These are phyloP conservation scores for Malus sylvestris DNA, from an alignment of 306 rosid species.

Conservation along the genomic window DNA sequence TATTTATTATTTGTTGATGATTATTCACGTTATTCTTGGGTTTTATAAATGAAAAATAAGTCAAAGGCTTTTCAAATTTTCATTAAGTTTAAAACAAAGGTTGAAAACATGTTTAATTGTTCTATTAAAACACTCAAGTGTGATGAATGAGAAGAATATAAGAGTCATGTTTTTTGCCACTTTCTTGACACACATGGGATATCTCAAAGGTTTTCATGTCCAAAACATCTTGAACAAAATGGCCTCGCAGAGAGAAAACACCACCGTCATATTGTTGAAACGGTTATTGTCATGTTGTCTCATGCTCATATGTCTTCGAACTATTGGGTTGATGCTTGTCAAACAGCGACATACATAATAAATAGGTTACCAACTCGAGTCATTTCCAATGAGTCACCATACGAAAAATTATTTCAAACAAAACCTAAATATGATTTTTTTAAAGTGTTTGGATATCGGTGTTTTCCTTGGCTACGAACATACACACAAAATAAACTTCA, in stretches of 20 bases:
- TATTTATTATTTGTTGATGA: too few relatives aligned
- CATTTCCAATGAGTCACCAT: not conserved
- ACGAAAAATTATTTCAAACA: too few relatives aligned
- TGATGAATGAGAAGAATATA: not conserved
- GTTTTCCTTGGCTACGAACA: too few relatives aligned
- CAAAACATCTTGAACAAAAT: not conserved
- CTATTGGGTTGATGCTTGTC: not conserved
- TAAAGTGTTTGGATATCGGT: too few relatives aligned
- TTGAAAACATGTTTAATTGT: too few relatives aligned
- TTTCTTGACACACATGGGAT: not conserved
- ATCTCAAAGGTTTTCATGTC: not conserved
- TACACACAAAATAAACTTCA: too few relatives aligned
- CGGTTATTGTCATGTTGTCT: not conserved
- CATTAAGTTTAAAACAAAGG: too few relatives aligned
- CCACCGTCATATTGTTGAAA: not conserved
- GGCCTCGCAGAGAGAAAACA: not conserved
- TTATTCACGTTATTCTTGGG: too few relatives aligned
- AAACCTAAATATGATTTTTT: too few relatives aligned
- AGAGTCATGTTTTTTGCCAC: not conserved
- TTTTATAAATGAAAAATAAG: too few relatives aligned
- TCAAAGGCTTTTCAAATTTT: too few relatives aligned
- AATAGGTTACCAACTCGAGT: not conserved
- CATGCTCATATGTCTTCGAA: not conserved
- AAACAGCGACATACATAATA: not conserved
- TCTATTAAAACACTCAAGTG: not conserved